phyloP scores from a whole-genome alignment of 2,329 filamentous ascomycete species.

The Metarhizium anisopliae region DNA sequence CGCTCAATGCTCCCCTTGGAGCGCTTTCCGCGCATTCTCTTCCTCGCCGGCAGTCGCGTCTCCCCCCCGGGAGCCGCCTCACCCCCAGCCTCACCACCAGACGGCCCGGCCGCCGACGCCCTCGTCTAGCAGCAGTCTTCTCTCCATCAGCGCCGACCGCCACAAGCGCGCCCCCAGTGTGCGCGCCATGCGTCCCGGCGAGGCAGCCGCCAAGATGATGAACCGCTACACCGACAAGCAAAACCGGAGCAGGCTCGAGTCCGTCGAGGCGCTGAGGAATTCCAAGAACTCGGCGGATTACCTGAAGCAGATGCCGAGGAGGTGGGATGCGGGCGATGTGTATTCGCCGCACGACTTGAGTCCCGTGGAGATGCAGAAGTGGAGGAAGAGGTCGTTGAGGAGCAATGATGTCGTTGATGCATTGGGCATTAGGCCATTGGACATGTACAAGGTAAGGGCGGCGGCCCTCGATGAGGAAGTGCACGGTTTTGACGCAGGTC shows the following conservation, averaged over 20 bases:
- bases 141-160: slow-evolving; percentile 13
- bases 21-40: slow-evolving; percentile 18
- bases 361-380: slow-evolving; percentile 71
- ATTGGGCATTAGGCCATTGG: slow-evolving; percentile 68
- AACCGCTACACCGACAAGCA: slow-evolving; percentile 20
- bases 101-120: not conserved
- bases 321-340: slow-evolving; percentile 71
- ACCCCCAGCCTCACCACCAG: not conserved
- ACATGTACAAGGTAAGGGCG: slow-evolving; percentile 69
- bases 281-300: slow-evolving; percentile 40
- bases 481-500: not conserved
- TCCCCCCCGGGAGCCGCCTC: slow-evolving; percentile 14
- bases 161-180: slow-evolving; percentile 3
- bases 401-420: slow-evolving; percentile 68
- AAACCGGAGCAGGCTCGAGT: slow-evolving; percentile 24
- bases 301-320: slow-evolving; percentile 56
- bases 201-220: slow-evolving; percentile 20
- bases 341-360: slow-evolving; percentile 87
- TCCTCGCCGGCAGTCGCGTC: slow-evolving; percentile 16
- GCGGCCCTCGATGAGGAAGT: not conserved
- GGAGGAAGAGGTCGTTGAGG: slow-evolving; percentile 51
- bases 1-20: not conserved
- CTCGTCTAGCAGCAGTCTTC: slow-evolving; percentile 16
- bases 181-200: slow-evolving; percentile 9
- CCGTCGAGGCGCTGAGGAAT: slow-evolving; percentile 19